Evolutionary conservation across 2,329 filamentous ascomycete species (phyloP).

Genomic region (Dactylellina leptospora): DNA sequence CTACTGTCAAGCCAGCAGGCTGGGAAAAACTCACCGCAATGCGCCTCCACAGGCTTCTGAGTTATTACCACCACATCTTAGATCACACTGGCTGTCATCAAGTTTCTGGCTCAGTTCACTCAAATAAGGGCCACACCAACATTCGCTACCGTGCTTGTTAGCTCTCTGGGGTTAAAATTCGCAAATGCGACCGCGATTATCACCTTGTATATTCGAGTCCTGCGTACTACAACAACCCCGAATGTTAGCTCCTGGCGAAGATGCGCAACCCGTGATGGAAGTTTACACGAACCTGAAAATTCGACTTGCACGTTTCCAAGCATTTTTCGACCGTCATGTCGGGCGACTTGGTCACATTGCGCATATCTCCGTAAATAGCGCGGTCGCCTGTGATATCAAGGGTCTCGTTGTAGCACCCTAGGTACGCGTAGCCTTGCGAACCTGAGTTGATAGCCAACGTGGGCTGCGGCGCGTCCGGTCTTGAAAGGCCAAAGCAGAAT

Average conservation of each 20-base stretch:
- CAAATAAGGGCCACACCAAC: slow-evolving; percentile 68
- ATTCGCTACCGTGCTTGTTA: slow-evolving; percentile 63
- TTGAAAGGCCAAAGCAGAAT: background rate
- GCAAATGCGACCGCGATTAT: background rate
- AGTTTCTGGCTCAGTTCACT: slow-evolving; percentile 64
- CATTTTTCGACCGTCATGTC: slow-evolving; percentile 67
- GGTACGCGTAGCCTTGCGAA: slow-evolving; percentile 62
- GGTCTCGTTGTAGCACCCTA: slow-evolving; percentile 70
- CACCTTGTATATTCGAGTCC: slow-evolving; percentile 67
- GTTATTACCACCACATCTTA: slow-evolving; percentile 67
- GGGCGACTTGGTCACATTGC: slow-evolving; percentile 61
- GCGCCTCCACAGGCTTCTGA: slow-evolving; percentile 67
- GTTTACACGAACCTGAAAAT: slow-evolving; percentile 16
- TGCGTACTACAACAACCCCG: slow-evolving; percentile 61
- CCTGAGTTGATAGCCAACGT: slow-evolving; percentile 20
- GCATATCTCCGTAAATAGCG: slow-evolving; percentile 64
- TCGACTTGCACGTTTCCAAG: slow-evolving; percentile 65
- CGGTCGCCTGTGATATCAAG: slow-evolving; percentile 62
- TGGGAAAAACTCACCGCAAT: slow-evolving; percentile 59
- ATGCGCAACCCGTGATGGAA: background rate
- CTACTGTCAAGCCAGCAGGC: no score
- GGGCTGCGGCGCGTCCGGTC: slow-evolving; percentile 3
- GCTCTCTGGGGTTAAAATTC: background rate
- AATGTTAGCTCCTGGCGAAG: slow-evolving; percentile 3
- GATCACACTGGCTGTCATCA: slow-evolving; percentile 64